Conservation (phyloP, 2,329 filamentous ascomycete genomes). For the Colletotrichum sp. region DNA sequence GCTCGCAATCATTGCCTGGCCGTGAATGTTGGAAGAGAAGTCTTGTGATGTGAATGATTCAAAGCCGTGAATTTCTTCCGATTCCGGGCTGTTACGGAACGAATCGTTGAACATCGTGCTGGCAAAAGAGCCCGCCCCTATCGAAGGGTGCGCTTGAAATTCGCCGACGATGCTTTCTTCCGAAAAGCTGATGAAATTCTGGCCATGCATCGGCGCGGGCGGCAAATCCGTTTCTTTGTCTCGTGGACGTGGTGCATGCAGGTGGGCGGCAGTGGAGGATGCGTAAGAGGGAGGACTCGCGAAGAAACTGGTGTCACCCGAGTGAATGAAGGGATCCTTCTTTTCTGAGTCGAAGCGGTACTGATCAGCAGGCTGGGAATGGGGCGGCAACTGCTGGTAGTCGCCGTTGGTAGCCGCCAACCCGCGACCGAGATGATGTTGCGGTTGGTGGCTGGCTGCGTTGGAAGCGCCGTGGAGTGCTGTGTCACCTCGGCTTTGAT, state of each 20-base stretch:
- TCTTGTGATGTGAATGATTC: background rate
- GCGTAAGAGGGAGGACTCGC: conserved; percentile 2
- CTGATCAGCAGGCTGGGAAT: background rate
- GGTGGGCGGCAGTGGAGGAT: background rate
- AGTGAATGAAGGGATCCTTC: background rate
- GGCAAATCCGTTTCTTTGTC: background rate
- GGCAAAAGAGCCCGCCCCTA: background rate
- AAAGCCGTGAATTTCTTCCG: background rate
- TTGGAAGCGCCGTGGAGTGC: background rate
- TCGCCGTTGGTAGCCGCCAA: background rate
- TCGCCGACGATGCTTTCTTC: background rate
- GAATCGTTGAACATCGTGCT: background rate
- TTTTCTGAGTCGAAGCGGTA: background rate
- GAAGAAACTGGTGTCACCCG: background rate
- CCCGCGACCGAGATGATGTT: background rate
- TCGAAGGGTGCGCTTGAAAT: background rate
- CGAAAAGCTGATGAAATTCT: background rate
- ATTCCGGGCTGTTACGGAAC: background rate
- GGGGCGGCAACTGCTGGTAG: background rate
- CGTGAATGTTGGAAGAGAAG: background rate
- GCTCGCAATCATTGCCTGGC: background rate
- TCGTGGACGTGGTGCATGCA: background rate
- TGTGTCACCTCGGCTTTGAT: conserved; percentile 4
- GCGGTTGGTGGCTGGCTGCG: background rate
- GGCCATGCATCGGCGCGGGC: background rate